phyloP scores from a whole-genome alignment of 2,329 filamentous ascomycete species.

The Thelonectria discophora region DNA sequence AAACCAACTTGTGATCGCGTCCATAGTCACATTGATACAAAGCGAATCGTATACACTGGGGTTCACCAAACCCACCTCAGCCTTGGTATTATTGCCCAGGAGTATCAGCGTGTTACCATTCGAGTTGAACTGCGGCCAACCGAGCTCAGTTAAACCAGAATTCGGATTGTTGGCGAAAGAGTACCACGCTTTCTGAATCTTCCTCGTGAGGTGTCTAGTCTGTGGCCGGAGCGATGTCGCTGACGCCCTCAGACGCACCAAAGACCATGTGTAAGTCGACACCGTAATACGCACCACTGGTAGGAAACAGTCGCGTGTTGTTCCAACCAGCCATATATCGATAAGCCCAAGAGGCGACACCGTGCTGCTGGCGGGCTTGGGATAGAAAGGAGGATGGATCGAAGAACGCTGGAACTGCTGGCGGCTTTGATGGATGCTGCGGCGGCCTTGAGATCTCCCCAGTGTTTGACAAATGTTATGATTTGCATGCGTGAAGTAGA shows the following conservation, averaged over 20 bases:
- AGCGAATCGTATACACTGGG: slow-evolving; percentile 29
- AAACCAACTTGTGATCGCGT: slow-evolving; percentile 9
- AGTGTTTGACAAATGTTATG: no score
- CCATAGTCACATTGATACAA: slow-evolving; percentile 34
- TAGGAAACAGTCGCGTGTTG: slow-evolving; percentile 56
- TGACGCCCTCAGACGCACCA: slow-evolving; percentile 51
- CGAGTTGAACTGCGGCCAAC: slow-evolving; percentile 39
- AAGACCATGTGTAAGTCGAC: slow-evolving; percentile 59
- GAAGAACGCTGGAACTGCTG: slow-evolving; percentile 47
- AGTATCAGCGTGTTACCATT: slow-evolving; percentile 25
- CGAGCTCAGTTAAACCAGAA: slow-evolving; percentile 43
- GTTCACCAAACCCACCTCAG: slow-evolving; percentile 20
- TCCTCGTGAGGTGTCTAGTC: slow-evolving; percentile 46
- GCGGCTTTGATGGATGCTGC: slow-evolving; percentile 47
- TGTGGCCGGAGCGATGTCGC: slow-evolving; percentile 45
- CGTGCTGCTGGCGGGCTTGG: slow-evolving; percentile 49
- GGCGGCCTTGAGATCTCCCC: slow-evolving; percentile 49
- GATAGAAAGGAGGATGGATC: slow-evolving; percentile 53
- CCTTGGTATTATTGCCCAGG: slow-evolving; percentile 23
- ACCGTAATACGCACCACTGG: slow-evolving; percentile 60
- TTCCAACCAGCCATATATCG: slow-evolving; percentile 60
- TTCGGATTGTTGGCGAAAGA: slow-evolving; percentile 51
- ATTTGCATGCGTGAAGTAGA: slow-evolving; percentile 49
- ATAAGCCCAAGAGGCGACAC: slow-evolving; percentile 54
- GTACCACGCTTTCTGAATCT: slow-evolving; percentile 54